phyloP scores from a whole-genome alignment of 352 stramenopile species.

The Paralagenidium karlingii region DNA sequence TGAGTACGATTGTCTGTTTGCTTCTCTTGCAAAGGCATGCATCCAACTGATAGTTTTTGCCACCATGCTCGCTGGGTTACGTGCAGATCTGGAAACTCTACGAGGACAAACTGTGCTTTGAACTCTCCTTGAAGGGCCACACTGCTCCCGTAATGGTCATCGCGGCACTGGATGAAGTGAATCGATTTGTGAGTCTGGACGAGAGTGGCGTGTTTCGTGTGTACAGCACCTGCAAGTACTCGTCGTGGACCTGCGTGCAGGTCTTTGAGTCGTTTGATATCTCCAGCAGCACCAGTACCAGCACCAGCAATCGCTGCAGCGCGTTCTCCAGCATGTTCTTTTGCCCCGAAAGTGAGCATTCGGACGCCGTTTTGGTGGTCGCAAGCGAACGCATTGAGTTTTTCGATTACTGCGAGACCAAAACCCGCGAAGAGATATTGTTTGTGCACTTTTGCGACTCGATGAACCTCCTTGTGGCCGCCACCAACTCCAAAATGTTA shows the following conservation, averaged over 20 bases:
- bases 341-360: conserved; percentile 24
- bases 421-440: conserved; percentile 48
- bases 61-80: background rate
- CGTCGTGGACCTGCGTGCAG: conserved; percentile 3
- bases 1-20: too few species aligned
- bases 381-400: conserved; percentile 21
- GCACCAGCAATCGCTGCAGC: too few species aligned
- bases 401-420: conserved; percentile 46
- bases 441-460: conserved; percentile 37
- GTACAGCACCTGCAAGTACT: conserved; percentile 19
- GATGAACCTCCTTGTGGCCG: conserved; percentile 41
- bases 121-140: too few species aligned
- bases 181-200: conserved; percentile 45
- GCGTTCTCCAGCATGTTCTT: too few species aligned
- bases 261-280: background rate
- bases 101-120: background rate
- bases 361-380: conserved; percentile 36
- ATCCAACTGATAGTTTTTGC: background rate
- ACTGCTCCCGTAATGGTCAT: too few species aligned
- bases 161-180: conserved; percentile 40
- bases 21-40: background rate
- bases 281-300: too few species aligned
- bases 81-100: conserved; percentile 4
- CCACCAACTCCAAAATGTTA: conserved; percentile 35
- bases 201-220: conserved; percentile 29